Evolutionary conservation across 257 asterid species (phyloP).

Genomic region (Nicotiana noctiflora): DNA sequence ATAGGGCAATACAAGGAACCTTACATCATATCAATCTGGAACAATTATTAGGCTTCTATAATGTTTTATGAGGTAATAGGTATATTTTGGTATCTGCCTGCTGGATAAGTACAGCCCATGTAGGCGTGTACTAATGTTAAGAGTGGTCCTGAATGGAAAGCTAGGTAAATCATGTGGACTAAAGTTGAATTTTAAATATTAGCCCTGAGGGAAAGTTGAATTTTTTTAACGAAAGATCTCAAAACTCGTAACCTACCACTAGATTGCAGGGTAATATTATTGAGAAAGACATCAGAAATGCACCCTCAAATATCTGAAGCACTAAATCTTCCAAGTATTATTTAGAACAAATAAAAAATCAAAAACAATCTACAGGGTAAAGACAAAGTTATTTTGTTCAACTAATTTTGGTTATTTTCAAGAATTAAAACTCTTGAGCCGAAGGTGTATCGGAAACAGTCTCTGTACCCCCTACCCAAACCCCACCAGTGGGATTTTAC

Average conservation of each 20-base stretch:
- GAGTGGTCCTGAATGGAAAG: not conserved
- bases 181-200: no score
- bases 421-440: no score
- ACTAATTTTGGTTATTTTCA: not conserved
- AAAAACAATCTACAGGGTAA: not conserved
- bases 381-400: not conserved
- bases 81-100: not conserved
- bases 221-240: not conserved
- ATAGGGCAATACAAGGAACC: not conserved
- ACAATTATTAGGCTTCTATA: not conserved
- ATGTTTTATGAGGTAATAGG: not conserved
- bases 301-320: not conserved
- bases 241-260: not conserved
- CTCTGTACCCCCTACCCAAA: no score
- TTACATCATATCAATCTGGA: not conserved
- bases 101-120: no score
- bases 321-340: not conserved
- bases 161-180: not conserved
- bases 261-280: not conserved
- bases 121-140: not conserved
- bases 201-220: not conserved
- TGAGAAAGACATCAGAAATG: not conserved
- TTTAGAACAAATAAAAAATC: not conserved
- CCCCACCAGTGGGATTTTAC: no score
- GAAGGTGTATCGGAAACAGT: no score